Evolutionary conservation across 1,284 basidiomycete genomes (phyloP).

Genomic region (Tilletiaria anomala): DNA sequence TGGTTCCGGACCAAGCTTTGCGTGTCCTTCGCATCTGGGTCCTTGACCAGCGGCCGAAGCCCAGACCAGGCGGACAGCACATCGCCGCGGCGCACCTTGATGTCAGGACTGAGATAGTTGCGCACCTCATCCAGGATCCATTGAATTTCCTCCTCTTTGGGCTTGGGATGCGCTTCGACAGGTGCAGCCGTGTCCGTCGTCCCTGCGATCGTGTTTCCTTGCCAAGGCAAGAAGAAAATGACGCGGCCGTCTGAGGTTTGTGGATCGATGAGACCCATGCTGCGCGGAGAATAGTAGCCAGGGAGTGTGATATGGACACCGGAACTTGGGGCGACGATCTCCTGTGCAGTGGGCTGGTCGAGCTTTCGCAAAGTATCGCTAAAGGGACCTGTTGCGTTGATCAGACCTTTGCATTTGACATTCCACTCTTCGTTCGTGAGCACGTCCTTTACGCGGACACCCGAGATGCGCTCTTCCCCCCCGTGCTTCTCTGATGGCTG

Average conservation of each 20-base stretch:
- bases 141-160: conserved; percentile 83
- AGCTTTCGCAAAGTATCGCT: conserved; percentile 70
- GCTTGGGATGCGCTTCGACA: conserved; percentile 65
- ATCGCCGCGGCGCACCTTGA: conserved; percentile 86
- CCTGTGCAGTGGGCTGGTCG: conserved; percentile 64
- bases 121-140: conserved; percentile 90
- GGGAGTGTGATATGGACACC: conserved; percentile 94
- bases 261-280: conserved; percentile 90
- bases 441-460: conserved; percentile 65
- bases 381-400: conserved; percentile 96
- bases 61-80: conserved; percentile 93
- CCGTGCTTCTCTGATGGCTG: conserved; percentile 41
- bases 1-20: conserved; percentile 85
- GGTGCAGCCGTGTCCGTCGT: conserved; percentile 77
- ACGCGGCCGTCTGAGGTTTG: conserved; percentile 90
- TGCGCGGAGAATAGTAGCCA: conserved; percentile 87
- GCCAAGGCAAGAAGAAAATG: conserved; percentile 98
- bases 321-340: conserved; percentile 81
- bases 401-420: conserved; percentile 73
- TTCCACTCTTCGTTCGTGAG: conserved; percentile 71
- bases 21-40: conserved; percentile 65
- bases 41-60: conserved; percentile 72
- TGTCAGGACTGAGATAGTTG: conserved; percentile 75
- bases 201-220: conserved; percentile 91
- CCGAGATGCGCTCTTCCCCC: conserved; percentile 50